Conservation (phyloP, 805 yeast species). For the Candida taoyuanica region DNA sequence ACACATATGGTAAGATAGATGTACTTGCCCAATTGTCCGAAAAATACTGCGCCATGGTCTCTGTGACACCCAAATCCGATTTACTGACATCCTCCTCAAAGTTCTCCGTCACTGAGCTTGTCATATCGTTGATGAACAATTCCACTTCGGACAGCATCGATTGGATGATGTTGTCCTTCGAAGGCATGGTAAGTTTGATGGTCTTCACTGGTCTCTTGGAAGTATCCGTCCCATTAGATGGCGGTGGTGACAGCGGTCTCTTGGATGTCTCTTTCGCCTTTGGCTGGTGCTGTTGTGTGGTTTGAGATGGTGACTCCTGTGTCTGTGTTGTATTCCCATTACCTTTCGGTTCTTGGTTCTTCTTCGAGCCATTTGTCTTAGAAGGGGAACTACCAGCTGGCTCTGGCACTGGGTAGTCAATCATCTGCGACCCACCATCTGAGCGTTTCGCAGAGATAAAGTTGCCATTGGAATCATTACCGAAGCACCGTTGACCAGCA, state of each 20-base stretch:
- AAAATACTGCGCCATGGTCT: slow-evolving; percentile 1
- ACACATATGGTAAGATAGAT: slow-evolving; percentile 5
- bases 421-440: too few relatives aligned
- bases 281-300: neutral
- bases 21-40: slow-evolving; percentile 1
- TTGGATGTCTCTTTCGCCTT: neutral
- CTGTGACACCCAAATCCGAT: neutral
- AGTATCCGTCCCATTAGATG: neutral
- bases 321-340: too few relatives aligned
- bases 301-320: too few relatives aligned
- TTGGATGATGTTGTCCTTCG: too few relatives aligned
- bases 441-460: too few relatives aligned
- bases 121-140: neutral
- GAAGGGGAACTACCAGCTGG: too few relatives aligned
- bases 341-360: too few relatives aligned
- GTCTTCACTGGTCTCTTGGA: neutral
- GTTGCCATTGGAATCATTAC: too few relatives aligned
- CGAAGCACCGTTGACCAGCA: too few relatives aligned
- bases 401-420: too few relatives aligned
- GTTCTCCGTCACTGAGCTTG: neutral
- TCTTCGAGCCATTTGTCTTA: too few relatives aligned
- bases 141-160: neutral
- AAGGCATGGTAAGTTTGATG: neutral
- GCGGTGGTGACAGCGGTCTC: too few relatives aligned
- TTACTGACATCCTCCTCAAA: neutral